Conservation (phyloP, 768 basidiomycete species). For the Tulasnella sp. region DNA sequence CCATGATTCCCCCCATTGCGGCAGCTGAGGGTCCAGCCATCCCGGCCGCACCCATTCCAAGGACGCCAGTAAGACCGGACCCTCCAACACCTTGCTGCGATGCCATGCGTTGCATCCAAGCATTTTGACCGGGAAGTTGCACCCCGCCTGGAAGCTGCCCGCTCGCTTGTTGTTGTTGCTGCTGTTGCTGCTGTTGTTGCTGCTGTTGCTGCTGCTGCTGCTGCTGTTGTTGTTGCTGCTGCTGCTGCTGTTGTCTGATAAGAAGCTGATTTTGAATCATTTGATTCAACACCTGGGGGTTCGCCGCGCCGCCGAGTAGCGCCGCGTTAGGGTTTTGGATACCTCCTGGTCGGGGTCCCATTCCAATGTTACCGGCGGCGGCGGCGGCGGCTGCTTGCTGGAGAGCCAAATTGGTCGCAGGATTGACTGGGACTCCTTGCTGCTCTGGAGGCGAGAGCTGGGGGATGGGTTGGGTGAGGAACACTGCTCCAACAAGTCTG, state of each 20-base stretch:
- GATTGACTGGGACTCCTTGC: not conserved
- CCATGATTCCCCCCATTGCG: not conserved
- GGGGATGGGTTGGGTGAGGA: conserved; percentile 22
- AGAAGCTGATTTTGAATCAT: not conserved
- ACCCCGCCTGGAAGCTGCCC: not conserved
- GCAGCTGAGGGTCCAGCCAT: not conserved
- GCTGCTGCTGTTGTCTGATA: too few species aligned
- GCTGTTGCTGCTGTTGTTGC: conserved; percentile 22
- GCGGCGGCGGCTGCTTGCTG: too few species aligned
- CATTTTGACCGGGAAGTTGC: not conserved
- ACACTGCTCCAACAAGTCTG: conserved; percentile 14
- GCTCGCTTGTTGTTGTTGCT: conserved; percentile 8
- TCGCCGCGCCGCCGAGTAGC: not conserved
- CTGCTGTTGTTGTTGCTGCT: conserved; percentile 3
- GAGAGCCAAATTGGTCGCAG: not conserved
- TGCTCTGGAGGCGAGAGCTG: not conserved
- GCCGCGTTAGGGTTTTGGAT: conserved; percentile 5
- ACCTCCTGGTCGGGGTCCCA: not conserved
- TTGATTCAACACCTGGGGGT: conserved; percentile 9
- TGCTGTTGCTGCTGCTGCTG: conserved; percentile 9
- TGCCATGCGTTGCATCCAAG: conserved; percentile 17
- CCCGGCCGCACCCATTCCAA: not conserved
- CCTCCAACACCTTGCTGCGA: not conserved
- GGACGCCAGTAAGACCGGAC: not conserved
- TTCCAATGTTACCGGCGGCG: not conserved